phyloP scores from a whole-genome alignment of 805 yeast genomes.

The Suhomyces sp. region DNA sequence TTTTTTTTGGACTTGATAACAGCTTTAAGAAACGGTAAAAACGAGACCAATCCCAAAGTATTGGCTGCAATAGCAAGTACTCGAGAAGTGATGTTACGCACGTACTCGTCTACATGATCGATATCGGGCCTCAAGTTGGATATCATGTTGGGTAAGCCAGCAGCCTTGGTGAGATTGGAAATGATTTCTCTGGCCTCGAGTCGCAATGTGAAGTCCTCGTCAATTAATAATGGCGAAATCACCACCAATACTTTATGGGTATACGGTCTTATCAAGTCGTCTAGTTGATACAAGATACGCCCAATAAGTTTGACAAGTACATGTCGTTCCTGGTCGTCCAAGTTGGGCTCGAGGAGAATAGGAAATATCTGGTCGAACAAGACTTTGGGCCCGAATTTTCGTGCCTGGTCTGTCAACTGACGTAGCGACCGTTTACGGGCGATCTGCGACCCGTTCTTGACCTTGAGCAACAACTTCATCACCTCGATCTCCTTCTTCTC shows the following conservation, averaged over 20 bases:
- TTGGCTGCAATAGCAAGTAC: constrained; percentile 82
- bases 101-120: constrained; percentile 77
- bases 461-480: constrained; percentile 59
- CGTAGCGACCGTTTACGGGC: constrained; percentile 69
- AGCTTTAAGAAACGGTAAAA: constrained; percentile 79
- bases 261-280: constrained; percentile 64
- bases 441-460: constrained; percentile 75
- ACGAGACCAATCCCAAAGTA: constrained; percentile 66
- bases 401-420: constrained; percentile 60
- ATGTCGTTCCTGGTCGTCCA: constrained; percentile 84
- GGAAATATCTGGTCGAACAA: constrained; percentile 75
- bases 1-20: constrained; percentile 72
- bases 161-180: constrained; percentile 71
- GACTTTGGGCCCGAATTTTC: constrained; percentile 63
- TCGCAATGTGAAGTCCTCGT: constrained; percentile 73
- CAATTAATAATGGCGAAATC: constrained; percentile 74
- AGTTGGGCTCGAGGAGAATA: constrained; percentile 61
- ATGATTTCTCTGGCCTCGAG: constrained; percentile 78
- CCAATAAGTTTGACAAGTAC: constrained; percentile 73
- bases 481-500: constrained; percentile 61
- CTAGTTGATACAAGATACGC: constrained; percentile 63
- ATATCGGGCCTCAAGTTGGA: constrained; percentile 76
- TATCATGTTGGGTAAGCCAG: constrained; percentile 80
- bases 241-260: constrained; percentile 71
- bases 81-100: constrained; percentile 71